These are phyloP conservation scores for Petunia secreta DNA, from an alignment of 257 asterid species.

Conservation along the genomic window DNA sequence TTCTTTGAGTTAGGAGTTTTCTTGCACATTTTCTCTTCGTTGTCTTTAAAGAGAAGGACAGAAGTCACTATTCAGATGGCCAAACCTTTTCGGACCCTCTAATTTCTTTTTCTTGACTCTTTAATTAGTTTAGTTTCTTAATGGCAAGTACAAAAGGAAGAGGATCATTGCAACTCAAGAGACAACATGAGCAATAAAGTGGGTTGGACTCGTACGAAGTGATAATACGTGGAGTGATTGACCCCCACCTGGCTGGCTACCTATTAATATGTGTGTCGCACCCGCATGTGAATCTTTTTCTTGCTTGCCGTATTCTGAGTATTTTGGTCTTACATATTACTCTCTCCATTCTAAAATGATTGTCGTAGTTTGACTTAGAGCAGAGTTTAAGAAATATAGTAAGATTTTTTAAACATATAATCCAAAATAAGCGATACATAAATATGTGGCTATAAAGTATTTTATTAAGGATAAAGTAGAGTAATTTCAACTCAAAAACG, in stretches of 20 bases:
- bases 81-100: slow-evolving; percentile 7
- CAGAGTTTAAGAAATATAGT: too few species aligned
- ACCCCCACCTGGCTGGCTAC: not conserved
- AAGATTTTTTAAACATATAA: too few species aligned
- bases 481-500: too few species aligned
- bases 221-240: not conserved
- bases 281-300: too few species aligned
- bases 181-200: not conserved
- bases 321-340: too few species aligned
- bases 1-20: not conserved
- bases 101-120: too few species aligned
- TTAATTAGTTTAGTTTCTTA: not conserved
- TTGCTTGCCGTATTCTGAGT: too few species aligned
- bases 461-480: too few species aligned
- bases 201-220: not conserved
- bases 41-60: slow-evolving; percentile 1
- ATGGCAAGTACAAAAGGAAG: not conserved
- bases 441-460: too few species aligned
- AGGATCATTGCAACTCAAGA: not conserved
- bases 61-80: not conserved
- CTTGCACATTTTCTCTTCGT: not conserved
- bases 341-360: too few species aligned
- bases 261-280: not conserved
- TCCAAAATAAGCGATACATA: too few species aligned
- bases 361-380: too few species aligned